A percentile compares a stretch with the other conserved stretches of the same genome.
phyloP scores from a whole-genome alignment of 2,329 filamentous ascomycete species.

The Fusarium foetens region DNA sequence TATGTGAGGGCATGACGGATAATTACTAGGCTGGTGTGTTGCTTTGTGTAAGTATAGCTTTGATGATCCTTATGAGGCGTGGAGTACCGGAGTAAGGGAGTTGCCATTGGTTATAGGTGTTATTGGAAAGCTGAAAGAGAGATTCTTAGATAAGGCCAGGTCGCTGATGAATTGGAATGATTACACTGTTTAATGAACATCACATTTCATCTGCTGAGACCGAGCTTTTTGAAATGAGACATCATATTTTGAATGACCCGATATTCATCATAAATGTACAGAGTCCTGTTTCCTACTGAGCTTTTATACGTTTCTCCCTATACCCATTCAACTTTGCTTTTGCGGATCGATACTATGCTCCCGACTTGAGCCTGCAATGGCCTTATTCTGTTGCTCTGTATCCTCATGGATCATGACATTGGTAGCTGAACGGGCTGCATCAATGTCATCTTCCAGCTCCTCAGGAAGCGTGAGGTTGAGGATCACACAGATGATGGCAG shows the following conservation, averaged over 20 bases:
- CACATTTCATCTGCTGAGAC: no score
- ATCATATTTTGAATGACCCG: neutral
- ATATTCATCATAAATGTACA: neutral
- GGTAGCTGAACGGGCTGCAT: conserved; percentile 36
- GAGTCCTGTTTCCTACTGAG: neutral
- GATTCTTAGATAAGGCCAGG: neutral
- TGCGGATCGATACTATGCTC: conserved; percentile 40
- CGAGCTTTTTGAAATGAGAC: neutral
- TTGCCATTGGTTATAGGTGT: neutral
- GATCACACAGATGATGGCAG: conserved; percentile 76
- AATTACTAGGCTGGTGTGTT: neutral
- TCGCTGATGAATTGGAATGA: neutral
- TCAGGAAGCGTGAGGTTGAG: conserved; percentile 79
- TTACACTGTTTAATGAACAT: neutral
- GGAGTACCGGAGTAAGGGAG: neutral
- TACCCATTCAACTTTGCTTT: conserved; percentile 23
- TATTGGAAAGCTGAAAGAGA: neutral
- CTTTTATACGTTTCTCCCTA: neutral
- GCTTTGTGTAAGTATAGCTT: neutral
- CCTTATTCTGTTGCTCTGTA: conserved; percentile 4
- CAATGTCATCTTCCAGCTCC: conserved; percentile 73
- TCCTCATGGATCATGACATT: conserved; percentile 30
- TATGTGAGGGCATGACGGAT: neutral
- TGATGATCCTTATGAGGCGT: neutral
- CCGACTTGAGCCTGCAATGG: conserved; percentile 25